Percentiles rank a stretch among this genome's conserved stretches.
Evolutionary conservation across 306 rosid genomes (phyloP).

Genomic region (Lathyrus tuberosus): DNA sequence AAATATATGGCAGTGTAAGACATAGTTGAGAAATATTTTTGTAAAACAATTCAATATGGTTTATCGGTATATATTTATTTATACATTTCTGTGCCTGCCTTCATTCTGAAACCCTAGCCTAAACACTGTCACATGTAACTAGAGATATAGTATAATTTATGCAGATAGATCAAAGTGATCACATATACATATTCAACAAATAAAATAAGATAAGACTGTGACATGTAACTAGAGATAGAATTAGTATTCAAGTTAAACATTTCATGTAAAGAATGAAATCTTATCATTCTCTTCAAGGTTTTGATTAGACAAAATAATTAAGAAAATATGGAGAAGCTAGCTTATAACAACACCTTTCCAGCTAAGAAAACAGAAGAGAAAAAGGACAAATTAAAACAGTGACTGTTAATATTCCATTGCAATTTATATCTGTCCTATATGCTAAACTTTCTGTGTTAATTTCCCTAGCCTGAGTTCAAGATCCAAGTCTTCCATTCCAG

Average conservation of each 20-base stretch:
- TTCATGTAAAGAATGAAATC: constrained; percentile 36
- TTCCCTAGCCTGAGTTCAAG: constrained; percentile 92
- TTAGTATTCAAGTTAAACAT: constrained; percentile 41
- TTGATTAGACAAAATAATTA: constrained; percentile 10
- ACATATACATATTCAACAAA: constrained; percentile 28
- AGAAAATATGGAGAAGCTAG: no score
- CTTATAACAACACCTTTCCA: no score
- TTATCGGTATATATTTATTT: constrained; percentile 20
- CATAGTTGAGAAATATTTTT: constrained; percentile 9
- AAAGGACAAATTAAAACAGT: constrained; percentile 30
- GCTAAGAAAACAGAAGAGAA: background rate
- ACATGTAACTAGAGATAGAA: constrained; percentile 31
- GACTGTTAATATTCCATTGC: constrained; percentile 27
- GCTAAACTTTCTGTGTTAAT: constrained; percentile 48
- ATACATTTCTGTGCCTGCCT: constrained; percentile 23
- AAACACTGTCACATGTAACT: background rate
- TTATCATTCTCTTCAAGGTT: constrained; percentile 37
- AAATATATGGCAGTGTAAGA: constrained; percentile 7
- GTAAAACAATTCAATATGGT: background rate
- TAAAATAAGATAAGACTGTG: constrained; percentile 8
- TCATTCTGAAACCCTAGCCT: constrained; percentile 35
- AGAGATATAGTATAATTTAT: background rate
- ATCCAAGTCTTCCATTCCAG: constrained; percentile 69
- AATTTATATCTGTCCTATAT: constrained; percentile 26
- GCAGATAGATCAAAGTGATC: background rate